Evolutionary conservation across 2,329 filamentous ascomycete genomes (phyloP).

Genomic region (Fusarium sambucinum): DNA sequence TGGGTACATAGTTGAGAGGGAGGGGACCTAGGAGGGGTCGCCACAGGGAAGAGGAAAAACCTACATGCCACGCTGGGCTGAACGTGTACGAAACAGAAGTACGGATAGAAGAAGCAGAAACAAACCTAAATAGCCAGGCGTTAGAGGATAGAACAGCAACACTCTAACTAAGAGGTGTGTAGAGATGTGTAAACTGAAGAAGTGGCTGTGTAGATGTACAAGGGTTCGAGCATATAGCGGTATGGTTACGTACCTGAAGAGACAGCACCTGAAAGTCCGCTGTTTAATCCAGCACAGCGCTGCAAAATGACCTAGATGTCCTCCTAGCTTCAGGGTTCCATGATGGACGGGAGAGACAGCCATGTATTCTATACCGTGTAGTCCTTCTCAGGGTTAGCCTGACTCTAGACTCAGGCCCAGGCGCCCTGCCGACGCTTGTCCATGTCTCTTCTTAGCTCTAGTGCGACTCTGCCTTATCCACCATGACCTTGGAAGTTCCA

Average conservation of each 20-base stretch:
- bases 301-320: conserved; percentile 8
- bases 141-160: neutral
- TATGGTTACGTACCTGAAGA: conserved; percentile 33
- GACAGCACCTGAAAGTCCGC: conserved; percentile 1
- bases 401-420: conserved; percentile 41
- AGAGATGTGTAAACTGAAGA: too few relatives aligned
- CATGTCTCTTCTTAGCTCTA: conserved; percentile 38
- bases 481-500: conserved; percentile 32
- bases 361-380: conserved; percentile 25
- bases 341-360: neutral
- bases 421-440: conserved; percentile 42
- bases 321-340: conserved; percentile 16
- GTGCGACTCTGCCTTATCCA: conserved; percentile 39
- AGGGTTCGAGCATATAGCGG: conserved; percentile 21
- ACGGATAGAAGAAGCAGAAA: neutral
- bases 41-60: conserved; percentile 26
- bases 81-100: conserved; percentile 13
- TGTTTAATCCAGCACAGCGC: neutral
- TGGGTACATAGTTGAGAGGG: conserved; percentile 2
- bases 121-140: conserved; percentile 4
- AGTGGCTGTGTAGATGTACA: neutral
- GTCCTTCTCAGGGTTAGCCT: conserved; percentile 32
- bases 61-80: conserved; percentile 40
- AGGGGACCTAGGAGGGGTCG: conserved; percentile 28
- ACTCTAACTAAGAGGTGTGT: conserved; percentile 5